phyloP scores from a whole-genome alignment of 73 alveolate species.

The Paramecium tetraurelia region DNA sequence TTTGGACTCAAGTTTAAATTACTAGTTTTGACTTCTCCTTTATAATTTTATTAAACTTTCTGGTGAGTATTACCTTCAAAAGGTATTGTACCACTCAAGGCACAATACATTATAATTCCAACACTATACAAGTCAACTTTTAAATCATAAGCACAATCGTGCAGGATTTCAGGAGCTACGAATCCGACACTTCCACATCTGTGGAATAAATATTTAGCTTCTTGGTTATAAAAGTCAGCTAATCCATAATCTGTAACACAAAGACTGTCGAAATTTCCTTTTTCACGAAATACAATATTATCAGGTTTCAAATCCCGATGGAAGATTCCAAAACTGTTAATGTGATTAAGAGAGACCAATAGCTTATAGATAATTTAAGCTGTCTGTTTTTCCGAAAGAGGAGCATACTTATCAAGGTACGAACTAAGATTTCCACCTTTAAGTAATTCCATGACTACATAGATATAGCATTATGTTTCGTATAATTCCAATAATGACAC shows the following conservation, averaged over 20 bases:
- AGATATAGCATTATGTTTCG: conserved; percentile 19
- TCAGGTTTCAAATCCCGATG: conserved; percentile 26
- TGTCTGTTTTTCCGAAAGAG: conserved; percentile 46
- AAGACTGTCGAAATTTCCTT: background rate
- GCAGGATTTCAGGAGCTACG: conserved; percentile 59
- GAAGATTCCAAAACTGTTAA: background rate
- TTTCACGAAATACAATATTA: background rate
- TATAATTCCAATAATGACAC: conserved; percentile 46
- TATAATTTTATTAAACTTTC: background rate
- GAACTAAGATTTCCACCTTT: conserved; percentile 45
- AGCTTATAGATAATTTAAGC: background rate
- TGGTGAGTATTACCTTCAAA: background rate
- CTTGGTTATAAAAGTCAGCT: conserved; percentile 3
- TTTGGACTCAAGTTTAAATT: background rate
- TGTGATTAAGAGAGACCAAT: conserved; percentile 14
- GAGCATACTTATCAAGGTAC: background rate
- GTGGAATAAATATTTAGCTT: background rate
- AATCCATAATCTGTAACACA: background rate
- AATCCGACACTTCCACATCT: conserved; percentile 57
- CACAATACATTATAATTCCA: conserved; percentile 48
- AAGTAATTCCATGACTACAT: conserved; percentile 30
- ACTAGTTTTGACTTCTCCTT: background rate
- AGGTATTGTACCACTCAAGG: background rate
- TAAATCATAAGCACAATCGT: conserved; percentile 26
- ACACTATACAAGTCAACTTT: conserved; percentile 34